A percentile compares a stretch with the other conserved stretches of the same genome.
phyloP scores from a whole-genome alignment of 768 basidiomycete genomes.

The Phylloporus sp. region DNA sequence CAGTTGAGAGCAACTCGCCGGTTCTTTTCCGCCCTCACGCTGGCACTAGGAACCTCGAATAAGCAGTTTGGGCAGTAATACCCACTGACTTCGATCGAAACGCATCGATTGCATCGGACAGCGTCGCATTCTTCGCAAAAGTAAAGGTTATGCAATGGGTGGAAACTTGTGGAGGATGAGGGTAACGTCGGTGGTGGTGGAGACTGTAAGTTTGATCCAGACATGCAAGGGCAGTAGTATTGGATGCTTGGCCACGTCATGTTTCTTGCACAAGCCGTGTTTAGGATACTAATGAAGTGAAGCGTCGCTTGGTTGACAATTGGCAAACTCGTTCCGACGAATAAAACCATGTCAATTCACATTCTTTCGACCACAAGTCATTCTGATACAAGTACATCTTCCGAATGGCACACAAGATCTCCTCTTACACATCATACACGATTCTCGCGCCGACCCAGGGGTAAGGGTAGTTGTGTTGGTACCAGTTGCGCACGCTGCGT shows the following conservation, averaged over 20 bases:
- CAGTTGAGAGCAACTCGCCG: conserved; percentile 46
- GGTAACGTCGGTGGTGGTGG: conserved; percentile 73
- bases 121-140: conserved; percentile 99
- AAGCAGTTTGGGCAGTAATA: conserved; percentile 99
- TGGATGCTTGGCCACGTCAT: conserved; percentile 43
- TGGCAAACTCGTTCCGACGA: too few relatives aligned
- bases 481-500: conserved; percentile 82
- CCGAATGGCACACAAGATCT: conserved; percentile 6
- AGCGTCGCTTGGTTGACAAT: not conserved
- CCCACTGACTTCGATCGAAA: conserved; percentile 88
- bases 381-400: conserved; percentile 7
- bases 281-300: not conserved
- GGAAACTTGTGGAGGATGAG: conserved; percentile 79
- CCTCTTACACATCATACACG: conserved; percentile 45
- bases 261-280: not conserved
- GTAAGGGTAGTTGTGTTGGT: conserved; percentile 87
- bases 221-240: conserved; percentile 77
- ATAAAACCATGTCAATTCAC: too few relatives aligned
- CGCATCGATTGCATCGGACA: conserved; percentile 89
- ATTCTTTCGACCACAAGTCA: not conserved
- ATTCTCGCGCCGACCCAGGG: conserved; percentile 79
- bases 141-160: conserved; percentile 80
- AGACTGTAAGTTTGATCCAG: conserved; percentile 35
- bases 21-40: conserved; percentile 97
- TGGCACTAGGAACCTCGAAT: conserved; percentile 97